These are phyloP conservation scores for Letharia lupina DNA, from an alignment of 495 filamentous ascomycete species.

Conservation along the genomic window DNA sequence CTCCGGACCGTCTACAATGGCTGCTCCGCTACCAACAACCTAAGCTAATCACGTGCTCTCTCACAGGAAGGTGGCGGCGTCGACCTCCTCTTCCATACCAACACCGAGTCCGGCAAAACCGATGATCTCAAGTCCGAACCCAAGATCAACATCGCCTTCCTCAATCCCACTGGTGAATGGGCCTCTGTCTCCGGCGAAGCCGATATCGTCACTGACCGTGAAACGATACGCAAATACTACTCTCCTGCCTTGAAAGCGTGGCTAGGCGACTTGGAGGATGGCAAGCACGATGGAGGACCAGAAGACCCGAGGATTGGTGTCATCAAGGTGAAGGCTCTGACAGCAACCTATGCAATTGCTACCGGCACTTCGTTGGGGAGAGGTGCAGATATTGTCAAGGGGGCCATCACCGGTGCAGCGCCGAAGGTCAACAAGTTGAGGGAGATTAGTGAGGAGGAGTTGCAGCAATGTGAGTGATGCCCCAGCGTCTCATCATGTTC, in stretches of 20 bases:
- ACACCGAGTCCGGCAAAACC: slow-evolving; percentile 88
- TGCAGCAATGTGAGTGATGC: slow-evolving; percentile 34
- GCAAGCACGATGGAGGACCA: slow-evolving; percentile 72
- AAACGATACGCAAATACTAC: slow-evolving; percentile 67
- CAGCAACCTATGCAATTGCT: slow-evolving; percentile 40
- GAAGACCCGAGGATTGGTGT: slow-evolving; percentile 69
- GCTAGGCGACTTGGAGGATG: slow-evolving; percentile 87
- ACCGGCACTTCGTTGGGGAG: slow-evolving; percentile 45
- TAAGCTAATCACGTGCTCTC: background rate
- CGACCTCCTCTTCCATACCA: slow-evolving; percentile 89
- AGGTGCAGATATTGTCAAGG: slow-evolving; percentile 65
- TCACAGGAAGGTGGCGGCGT: slow-evolving; percentile 64
- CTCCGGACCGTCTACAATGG: background rate
- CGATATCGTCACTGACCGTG: slow-evolving; percentile 57
- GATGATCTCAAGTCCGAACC: slow-evolving; percentile 68
- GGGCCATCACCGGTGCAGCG: slow-evolving; percentile 59
- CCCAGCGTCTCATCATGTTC: background rate
- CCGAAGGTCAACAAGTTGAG: slow-evolving; percentile 71
- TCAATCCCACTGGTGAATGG: slow-evolving; percentile 65
- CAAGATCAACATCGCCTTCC: slow-evolving; percentile 73
- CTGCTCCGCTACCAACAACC: background rate
- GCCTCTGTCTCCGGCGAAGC: slow-evolving; percentile 74
- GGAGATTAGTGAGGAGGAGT: slow-evolving; percentile 62
- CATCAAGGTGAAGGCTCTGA: slow-evolving; percentile 39
- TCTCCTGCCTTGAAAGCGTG: slow-evolving; percentile 68